phyloP scores from a whole-genome alignment of 2,329 filamentous ascomycete genomes.

The Westerdykella sp. region DNA sequence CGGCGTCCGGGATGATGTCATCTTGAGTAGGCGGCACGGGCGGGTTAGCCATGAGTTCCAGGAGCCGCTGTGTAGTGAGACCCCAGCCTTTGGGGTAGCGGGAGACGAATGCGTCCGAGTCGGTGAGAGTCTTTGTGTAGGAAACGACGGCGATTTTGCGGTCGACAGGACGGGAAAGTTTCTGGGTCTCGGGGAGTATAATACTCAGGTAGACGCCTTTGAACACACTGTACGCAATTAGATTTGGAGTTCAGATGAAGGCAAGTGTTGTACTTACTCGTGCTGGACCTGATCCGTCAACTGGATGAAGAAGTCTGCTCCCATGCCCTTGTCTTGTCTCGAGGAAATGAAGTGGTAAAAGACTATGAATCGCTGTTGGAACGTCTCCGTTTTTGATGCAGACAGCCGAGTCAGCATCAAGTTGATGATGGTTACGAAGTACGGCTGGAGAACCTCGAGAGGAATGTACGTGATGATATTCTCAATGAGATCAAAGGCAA shows the following conservation, averaged over 20 bases:
- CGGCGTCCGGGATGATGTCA: conserved; percentile 75
- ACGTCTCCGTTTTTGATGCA: conserved; percentile 73
- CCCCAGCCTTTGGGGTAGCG: conserved; percentile 71
- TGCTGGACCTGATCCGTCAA: conserved; percentile 76
- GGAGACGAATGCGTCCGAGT: conserved; percentile 75
- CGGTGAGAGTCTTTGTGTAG: conserved; percentile 83
- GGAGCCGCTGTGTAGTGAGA: conserved; percentile 79
- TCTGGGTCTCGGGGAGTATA: conserved; percentile 82
- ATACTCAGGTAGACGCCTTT: conserved; percentile 78
- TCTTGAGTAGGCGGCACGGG: conserved; percentile 62
- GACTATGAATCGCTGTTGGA: conserved; percentile 80
- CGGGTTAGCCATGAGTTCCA: conserved; percentile 84
- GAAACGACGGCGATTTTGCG: conserved; percentile 92
- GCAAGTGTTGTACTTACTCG: conserved; percentile 40
- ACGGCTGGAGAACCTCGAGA: conserved; percentile 65
- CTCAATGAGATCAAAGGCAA: conserved; percentile 88
- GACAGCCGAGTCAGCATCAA: conserved; percentile 69
- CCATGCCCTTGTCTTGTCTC: conserved; percentile 71
- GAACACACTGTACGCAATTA: conserved; percentile 55
- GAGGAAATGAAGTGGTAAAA: conserved; percentile 93
- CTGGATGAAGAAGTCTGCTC: conserved; percentile 84
- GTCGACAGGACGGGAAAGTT: conserved; percentile 79
- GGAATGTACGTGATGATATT: conserved; percentile 68
- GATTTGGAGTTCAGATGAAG: background rate
- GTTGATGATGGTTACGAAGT: conserved; percentile 72